Evolutionary conservation across 805 yeast species (phyloP), one percentile per base, ranked within the genome.

Genomic region (Saccharomyces eubayanus): DNA sequence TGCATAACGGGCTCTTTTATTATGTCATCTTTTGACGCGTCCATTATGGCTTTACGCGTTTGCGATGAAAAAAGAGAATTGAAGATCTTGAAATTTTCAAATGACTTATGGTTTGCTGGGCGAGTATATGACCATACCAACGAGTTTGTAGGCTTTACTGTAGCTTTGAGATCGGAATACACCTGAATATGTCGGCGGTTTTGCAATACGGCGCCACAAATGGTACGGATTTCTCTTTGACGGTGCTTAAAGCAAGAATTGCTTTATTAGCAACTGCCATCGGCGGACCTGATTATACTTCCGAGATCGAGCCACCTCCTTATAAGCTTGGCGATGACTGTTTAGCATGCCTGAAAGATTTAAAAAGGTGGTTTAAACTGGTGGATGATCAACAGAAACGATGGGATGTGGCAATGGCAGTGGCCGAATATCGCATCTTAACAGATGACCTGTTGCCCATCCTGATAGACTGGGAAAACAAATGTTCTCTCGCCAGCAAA

Each of bases 331-430:
- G 98, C 10, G 89, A 85, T 55, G 97, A 92, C 51, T 67, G 72
- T 30, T 60, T 78, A 30, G 90, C 90, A 0, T 89, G 97, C 70
- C 71, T 94, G 31, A 85, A 87, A 60, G 99, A 94, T 70, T 70
- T 94, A 57, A 89, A 89, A 66, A 77, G 87, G 60, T 92, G 98
- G 97, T 78, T 94, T 52, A 83, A 82, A 59, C 76, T 85, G 1
- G 91, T 88, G 48, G 98, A 92, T 68, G 94, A 88, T 53, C 77
- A 77, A 46, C 77, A 81, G 51, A 76, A 80, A 51, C 75, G 84
- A 14, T 84, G 83, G 76, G 89, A 85, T 56, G 97, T 92, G 5
- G 96, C 96, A 0, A 76, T 87, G 50, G 96, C 96, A 0, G 85
- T 95, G 57, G 87, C 89, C 5, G 92, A 87, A 52, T 82, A 87